Percentiles rank a stretch among this genome's conserved stretches.
phyloP scores from a whole-genome alignment of 345 rosid species.

The Salix purpurea region DNA sequence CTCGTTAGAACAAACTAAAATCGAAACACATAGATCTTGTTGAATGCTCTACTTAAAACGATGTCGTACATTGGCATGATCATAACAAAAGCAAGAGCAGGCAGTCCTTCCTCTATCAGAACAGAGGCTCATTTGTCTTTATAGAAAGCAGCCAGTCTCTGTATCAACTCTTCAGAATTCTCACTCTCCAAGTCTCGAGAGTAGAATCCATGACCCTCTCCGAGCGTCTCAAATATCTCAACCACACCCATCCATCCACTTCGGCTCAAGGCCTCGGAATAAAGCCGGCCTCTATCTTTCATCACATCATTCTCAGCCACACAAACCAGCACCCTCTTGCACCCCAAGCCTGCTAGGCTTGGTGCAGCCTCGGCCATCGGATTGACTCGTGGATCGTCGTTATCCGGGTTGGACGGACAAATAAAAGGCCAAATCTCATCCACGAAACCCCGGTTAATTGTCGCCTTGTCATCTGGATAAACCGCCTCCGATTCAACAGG shows the following conservation, averaged over 20 bases:
- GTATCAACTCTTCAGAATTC: conserved; percentile 35
- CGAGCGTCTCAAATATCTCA: conserved; percentile 17
- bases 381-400: conserved; percentile 25
- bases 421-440: conserved; percentile 42
- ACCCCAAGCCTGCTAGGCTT: conserved; percentile 8
- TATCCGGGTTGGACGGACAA: conserved; percentile 35
- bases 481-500: background rate
- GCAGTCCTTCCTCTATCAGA: background rate
- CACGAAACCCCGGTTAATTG: background rate
- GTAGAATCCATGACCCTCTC: conserved; percentile 13
- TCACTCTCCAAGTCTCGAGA: conserved; percentile 23
- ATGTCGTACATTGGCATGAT: too few species aligned
- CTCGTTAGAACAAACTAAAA: too few species aligned
- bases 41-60: too few species aligned
- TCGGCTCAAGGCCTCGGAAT: conserved; percentile 13
- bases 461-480: conserved; percentile 22
- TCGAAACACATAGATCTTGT: too few species aligned
- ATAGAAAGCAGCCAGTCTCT: conserved; percentile 35
- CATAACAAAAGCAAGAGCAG: too few species aligned
- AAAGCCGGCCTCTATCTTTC: conserved; percentile 22
- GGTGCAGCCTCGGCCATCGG: conserved; percentile 4
- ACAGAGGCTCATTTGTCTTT: conserved; percentile 21
- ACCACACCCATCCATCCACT: conserved; percentile 27
- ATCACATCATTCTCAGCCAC: conserved; percentile 21
- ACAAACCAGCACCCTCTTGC: conserved; percentile 12